Base-by-base conservation (phyloP, 2,329 filamentous ascomycete species). In the Emericellopsis atlantica region DNA sequence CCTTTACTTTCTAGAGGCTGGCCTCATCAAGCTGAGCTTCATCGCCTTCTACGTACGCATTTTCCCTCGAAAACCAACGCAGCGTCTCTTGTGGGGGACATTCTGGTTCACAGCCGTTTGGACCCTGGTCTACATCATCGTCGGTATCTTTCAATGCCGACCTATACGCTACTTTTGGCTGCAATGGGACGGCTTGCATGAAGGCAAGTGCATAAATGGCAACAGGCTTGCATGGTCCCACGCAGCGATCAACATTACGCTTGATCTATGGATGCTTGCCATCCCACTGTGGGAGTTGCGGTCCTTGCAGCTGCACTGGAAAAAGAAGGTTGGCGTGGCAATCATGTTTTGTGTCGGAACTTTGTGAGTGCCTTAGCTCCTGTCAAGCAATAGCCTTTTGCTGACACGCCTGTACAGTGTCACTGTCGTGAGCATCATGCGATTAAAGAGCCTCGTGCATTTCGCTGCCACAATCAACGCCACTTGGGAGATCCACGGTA, bases 1-100 rank as follows among this genome's bases (percentile, higher is more conserved):
- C 36, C 36, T 69, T n/a, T 69, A 71, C 50, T 69, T 70, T 46
- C 37, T 54, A 1, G 53, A 61, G n/a, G 49, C 65, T 5, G 51
- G 60, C 10, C 51, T 68, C 32, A 57, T 67, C 31, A 69, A 72
- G 46, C 49, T 69, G 6, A 63, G 68, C 6, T 59, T 75, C 40
- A 56, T 74, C 6, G 55, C 64, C 47, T 70, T 74, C 53, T 74
- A 70, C 51, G 54, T 68, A 26, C 63, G 67, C 34, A 67, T 74
- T 45, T 74, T 74, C 45, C 65, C 64, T 1, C 48, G 48, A 0
- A 44, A 33, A 4, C 41, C 37, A 4, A 55, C 68, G 4, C 56
- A 58, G 14, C 52, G 53, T 14, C 14, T 65, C 4, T 51, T 69
- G 4, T 61, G 57, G 53, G 57, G 41, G 12, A 64, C 63, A 0